Evolutionary conservation across 73 alveolate species (phyloP).

Genomic region (Vitrella brassicaformis): DNA sequence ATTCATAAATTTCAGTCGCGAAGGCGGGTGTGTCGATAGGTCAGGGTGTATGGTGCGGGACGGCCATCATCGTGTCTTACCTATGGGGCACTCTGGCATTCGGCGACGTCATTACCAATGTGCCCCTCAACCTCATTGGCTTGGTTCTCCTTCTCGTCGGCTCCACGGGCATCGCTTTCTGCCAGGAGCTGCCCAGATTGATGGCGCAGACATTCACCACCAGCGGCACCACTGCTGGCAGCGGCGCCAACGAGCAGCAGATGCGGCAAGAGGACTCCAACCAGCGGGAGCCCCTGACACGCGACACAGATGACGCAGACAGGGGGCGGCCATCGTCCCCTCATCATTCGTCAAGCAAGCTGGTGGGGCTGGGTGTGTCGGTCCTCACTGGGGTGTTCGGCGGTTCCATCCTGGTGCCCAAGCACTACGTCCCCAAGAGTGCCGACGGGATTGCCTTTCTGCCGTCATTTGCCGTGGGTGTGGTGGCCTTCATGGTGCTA

Average conservation of each 20-base stretch:
- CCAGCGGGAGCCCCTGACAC: too few relatives aligned
- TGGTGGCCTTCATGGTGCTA: background rate
- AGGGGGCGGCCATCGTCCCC: too few relatives aligned
- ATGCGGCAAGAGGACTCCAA: too few relatives aligned
- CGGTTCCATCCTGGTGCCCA: background rate
- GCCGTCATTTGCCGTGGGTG: background rate
- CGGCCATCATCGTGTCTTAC: background rate
- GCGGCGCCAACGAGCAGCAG: background rate
- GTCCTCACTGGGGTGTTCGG: background rate
- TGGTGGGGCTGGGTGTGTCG: background rate
- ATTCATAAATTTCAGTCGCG: too few relatives aligned
- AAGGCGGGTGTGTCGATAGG: too few relatives aligned
- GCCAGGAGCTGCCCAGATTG: background rate
- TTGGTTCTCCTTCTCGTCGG: background rate
- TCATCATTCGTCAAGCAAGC: too few relatives aligned
- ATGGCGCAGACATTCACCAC: background rate
- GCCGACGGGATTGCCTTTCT: background rate
- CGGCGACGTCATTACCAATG: background rate
- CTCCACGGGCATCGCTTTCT: background rate
- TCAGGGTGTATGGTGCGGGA: background rate
- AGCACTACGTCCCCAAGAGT: background rate
- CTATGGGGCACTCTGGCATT: background rate
- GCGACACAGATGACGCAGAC: too few relatives aligned
- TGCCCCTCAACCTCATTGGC: background rate
- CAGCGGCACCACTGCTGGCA: background rate